phyloP scores from a whole-genome alignment of 2,329 filamentous ascomycete genomes.

The Alternaria rosae region DNA sequence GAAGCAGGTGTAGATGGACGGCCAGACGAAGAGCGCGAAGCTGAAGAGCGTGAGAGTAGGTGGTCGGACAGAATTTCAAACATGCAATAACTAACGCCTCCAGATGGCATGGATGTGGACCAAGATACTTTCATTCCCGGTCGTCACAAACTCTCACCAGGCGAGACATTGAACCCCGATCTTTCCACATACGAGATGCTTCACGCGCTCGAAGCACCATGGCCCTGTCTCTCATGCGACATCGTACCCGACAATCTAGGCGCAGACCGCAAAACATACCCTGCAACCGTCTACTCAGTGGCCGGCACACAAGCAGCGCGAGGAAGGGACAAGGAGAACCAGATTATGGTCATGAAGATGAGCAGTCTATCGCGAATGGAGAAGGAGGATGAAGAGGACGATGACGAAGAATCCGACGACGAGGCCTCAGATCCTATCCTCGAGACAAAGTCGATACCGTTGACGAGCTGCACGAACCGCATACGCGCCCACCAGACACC shows the following conservation, averaged over 20 bases:
- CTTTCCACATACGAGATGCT: constrained; percentile 97
- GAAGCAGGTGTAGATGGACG: constrained; percentile 94
- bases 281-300: constrained; percentile 93
- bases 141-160: constrained; percentile 86
- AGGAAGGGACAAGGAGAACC: constrained; percentile 80
- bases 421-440: constrained; percentile 83
- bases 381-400: constrained; percentile 73
- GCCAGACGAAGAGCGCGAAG: constrained; percentile 90
- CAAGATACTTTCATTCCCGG: constrained; percentile 96
- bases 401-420: constrained; percentile 73
- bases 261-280: constrained; percentile 89
- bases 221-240: constrained; percentile 97
- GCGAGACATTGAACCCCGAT: constrained; percentile 90
- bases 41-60: constrained; percentile 78
- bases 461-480: constrained; percentile 89
- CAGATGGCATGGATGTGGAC: constrained; percentile 89
- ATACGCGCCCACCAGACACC: constrained; percentile 86
- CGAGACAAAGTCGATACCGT: constrained; percentile 87
- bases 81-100: constrained; percentile 4
- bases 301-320: constrained; percentile 91
- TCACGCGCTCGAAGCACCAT: constrained; percentile 90
- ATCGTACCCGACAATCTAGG: constrained; percentile 86
- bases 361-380: constrained; percentile 91
- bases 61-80: constrained; percentile 21
- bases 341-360: constrained; percentile 95